A percentile compares a stretch with the other conserved stretches of the same genome.
Conservation (phyloP, 73 alveolate species). For the Stentor coeruleus region DNA sequence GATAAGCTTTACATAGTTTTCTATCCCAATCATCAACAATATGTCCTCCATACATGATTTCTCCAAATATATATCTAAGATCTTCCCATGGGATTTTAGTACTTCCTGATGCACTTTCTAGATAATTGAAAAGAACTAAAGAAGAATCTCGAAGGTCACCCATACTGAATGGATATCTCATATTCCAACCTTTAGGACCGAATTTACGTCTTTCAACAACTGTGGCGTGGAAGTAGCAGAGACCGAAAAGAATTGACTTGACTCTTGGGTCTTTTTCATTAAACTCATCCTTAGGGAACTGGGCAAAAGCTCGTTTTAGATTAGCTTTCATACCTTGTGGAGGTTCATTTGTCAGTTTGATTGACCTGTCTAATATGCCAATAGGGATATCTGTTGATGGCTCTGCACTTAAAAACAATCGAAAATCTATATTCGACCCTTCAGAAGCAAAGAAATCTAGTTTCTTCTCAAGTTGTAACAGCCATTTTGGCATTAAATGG, state of each 20-base stretch:
- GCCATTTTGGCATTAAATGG: slow-evolving; percentile 99
- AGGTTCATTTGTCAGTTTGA: slow-evolving; percentile 99
- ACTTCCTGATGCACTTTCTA: slow-evolving; percentile 37
- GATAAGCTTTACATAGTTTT: slow-evolving; percentile 92
- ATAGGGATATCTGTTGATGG: slow-evolving; percentile 92
- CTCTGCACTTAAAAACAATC: slow-evolving; percentile 90
- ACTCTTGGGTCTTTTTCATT: slow-evolving; percentile 96
- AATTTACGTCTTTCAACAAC: slow-evolving; percentile 99
- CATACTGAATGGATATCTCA: slow-evolving; percentile 98
- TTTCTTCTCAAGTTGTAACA: slow-evolving; percentile 93
- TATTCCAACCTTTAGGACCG: slow-evolving; percentile 99
- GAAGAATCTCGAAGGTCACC: slow-evolving; percentile 99
- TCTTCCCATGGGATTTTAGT: slow-evolving; percentile 64
- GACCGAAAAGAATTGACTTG: slow-evolving; percentile 97
- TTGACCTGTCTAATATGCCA: slow-evolving; percentile 99
- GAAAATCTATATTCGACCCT: slow-evolving; percentile 97
- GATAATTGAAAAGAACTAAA: slow-evolving; percentile 68
- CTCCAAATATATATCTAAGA: slow-evolving; percentile 97
- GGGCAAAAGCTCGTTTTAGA: slow-evolving; percentile 99
- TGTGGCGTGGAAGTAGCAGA: slow-evolving; percentile 99
- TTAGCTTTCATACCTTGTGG: slow-evolving; percentile 99
- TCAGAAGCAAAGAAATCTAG: slow-evolving; percentile 93
- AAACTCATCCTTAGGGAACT: slow-evolving; percentile 97
- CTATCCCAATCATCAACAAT: slow-evolving; percentile 99
- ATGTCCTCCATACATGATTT: slow-evolving; percentile 99